These are phyloP conservation scores for Chalara sp. DNA, from an alignment of 2,329 filamentous ascomycete species.

Conservation along the genomic window DNA sequence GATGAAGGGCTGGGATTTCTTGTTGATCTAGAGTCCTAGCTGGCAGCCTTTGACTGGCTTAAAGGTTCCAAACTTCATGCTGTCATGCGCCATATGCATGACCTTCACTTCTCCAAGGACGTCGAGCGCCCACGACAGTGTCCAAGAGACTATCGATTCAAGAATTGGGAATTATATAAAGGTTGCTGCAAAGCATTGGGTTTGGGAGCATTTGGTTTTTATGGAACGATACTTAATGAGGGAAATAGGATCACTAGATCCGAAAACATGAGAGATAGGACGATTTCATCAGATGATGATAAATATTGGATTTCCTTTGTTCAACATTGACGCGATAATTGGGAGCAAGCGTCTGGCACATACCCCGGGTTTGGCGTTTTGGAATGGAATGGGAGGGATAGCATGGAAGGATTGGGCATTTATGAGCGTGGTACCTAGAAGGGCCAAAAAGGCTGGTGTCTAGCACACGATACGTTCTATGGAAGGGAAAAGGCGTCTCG, in stretches of 20 bases:
- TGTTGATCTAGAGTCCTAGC: slow-evolving; percentile 61
- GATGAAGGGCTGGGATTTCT: slow-evolving; percentile 84
- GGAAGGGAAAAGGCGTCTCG: neutral
- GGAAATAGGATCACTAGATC: neutral
- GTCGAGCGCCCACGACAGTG: slow-evolving; percentile 12
- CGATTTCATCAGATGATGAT: slow-evolving; percentile 8
- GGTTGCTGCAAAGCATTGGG: slow-evolving; percentile 10
- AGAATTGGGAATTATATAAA: slow-evolving; percentile 6
- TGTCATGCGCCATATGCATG: slow-evolving; percentile 12
- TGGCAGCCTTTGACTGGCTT: slow-evolving; percentile 14
- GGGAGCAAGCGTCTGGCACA: slow-evolving; percentile 10
- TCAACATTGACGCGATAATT: neutral
- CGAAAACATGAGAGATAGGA: slow-evolving; percentile 1
- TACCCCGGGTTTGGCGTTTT: slow-evolving; percentile 18
- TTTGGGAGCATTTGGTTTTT: slow-evolving; percentile 1
- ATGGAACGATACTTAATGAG: slow-evolving; percentile 4
- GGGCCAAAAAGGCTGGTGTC: slow-evolving; percentile 12
- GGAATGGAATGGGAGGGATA: slow-evolving; percentile 7
- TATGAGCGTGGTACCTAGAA: slow-evolving; percentile 10
- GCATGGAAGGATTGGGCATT: neutral
- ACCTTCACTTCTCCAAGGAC: slow-evolving; percentile 13
- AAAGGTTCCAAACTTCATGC: slow-evolving; percentile 14
- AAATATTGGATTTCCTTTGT: slow-evolving; percentile 1
- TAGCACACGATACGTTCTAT: slow-evolving; percentile 7
- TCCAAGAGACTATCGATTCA: slow-evolving; percentile 11